Percentiles rank a stretch among this genome's conserved stretches.
Conservation (phyloP, 352 stramenopile genomes). For the Plasmopara viticola region DNA sequence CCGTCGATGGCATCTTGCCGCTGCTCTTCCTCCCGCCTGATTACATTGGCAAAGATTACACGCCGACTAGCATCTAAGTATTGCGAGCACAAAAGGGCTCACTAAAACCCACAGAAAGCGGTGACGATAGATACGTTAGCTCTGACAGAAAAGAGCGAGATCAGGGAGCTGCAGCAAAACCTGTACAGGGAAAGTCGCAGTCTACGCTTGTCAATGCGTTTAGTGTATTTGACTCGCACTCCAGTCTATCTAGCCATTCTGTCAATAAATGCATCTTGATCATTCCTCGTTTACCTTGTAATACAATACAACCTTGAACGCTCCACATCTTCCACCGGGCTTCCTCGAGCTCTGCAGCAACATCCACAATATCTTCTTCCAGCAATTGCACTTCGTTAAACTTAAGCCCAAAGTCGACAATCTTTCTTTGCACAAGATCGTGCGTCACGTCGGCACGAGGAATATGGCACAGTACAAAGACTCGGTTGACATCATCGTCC, state of each 20-base stretch:
- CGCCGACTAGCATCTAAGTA: no score
- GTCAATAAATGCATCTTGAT: no score
- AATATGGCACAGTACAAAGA: conserved; percentile 63
- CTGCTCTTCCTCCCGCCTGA: conserved; percentile 76
- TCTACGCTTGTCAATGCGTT: conserved; percentile 71
- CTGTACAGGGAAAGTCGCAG: conserved; percentile 8
- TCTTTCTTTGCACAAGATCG: conserved; percentile 39
- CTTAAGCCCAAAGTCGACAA: conserved; percentile 32
- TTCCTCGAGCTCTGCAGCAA: conserved; percentile 32
- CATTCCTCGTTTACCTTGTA: conserved; percentile 19
- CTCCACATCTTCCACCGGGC: conserved; percentile 46
- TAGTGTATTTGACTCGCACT: conserved; percentile 77
- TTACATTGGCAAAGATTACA: no score
- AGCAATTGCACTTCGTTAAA: conserved; percentile 33
- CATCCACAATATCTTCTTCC: conserved; percentile 17
- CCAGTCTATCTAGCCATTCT: no score
- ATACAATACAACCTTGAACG: conserved; percentile 58
- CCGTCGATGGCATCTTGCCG: conserved; percentile 73
- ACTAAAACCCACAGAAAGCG: conserved; percentile 8
- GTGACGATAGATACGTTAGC: conserved; percentile 13
- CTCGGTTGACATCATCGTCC: conserved; percentile 11
- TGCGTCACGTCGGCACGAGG: conserved; percentile 67
- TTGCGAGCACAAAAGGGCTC: conserved; percentile 21
- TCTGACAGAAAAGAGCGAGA: conserved; percentile 20
- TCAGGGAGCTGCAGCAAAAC: no score